phyloP scores from a whole-genome alignment of 306 rosid species.

The Quercus berberidifolia region DNA sequence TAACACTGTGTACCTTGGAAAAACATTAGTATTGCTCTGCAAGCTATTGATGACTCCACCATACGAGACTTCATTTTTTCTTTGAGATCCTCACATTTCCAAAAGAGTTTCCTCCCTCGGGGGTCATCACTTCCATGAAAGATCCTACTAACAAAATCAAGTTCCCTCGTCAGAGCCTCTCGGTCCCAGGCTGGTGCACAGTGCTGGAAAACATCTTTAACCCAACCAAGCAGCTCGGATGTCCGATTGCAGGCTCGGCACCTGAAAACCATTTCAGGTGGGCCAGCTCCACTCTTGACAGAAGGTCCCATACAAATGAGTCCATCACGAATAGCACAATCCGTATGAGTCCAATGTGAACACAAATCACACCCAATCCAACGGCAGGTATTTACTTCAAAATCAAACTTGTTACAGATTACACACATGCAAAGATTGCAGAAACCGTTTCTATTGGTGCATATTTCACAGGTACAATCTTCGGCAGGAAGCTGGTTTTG shows the following conservation, averaged over 20 bases:
- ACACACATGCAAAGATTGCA: slow-evolving; percentile 99
- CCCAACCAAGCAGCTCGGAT: slow-evolving; percentile 97
- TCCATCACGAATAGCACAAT: slow-evolving; percentile 94
- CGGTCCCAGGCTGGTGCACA: slow-evolving; percentile 94
- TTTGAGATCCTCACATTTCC: slow-evolving; percentile 86
- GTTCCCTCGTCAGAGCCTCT: slow-evolving; percentile 80
- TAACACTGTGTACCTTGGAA: slow-evolving; percentile 64
- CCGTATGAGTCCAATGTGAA: slow-evolving; percentile 98
- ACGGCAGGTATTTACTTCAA: slow-evolving; percentile 96
- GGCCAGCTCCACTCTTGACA: slow-evolving; percentile 67
- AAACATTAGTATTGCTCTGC: slow-evolving; percentile 74
- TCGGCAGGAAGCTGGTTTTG: slow-evolving; percentile 93
- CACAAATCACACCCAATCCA: slow-evolving; percentile 98
- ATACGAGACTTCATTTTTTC: slow-evolving; percentile 63
- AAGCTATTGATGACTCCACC: slow-evolving; percentile 62
- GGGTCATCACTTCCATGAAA: slow-evolving; percentile 84
- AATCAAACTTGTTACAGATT: slow-evolving; percentile 94
- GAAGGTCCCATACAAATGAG: slow-evolving; percentile 77
- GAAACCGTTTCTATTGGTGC: slow-evolving; percentile 82
- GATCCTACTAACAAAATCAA: slow-evolving; percentile 91
- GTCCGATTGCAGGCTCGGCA: slow-evolving; percentile 94
- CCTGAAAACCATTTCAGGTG: slow-evolving; percentile 89
- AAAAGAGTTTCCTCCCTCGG: slow-evolving; percentile 74
- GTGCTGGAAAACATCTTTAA: slow-evolving; percentile 94
- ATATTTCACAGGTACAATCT: slow-evolving; percentile 89